Conservation (phyloP, 257 asterid genomes). For the Marsdenia floribunda region DNA sequence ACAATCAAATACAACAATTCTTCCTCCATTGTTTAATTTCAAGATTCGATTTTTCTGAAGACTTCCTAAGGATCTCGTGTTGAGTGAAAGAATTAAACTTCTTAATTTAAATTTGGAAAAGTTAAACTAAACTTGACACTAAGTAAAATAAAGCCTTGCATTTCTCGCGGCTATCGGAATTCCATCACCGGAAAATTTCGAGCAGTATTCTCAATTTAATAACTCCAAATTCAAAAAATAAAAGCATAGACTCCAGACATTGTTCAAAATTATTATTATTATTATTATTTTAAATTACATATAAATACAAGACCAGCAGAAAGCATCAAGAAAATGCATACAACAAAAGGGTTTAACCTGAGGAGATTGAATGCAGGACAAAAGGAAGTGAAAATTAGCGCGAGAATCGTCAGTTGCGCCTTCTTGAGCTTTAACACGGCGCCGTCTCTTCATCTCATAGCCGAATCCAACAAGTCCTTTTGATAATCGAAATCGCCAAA, state of each 20-base stretch:
- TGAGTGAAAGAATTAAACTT: neutral
- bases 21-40: neutral
- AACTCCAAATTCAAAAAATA: neutral
- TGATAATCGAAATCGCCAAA: neutral
- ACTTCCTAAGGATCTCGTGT: neutral
- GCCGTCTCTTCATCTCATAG: constrained; percentile 8
- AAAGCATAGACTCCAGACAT: neutral
- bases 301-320: neutral
- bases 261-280: no score
- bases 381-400: neutral
- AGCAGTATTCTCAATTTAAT: neutral
- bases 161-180: neutral
- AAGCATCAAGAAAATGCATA: neutral
- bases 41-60: neutral
- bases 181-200: neutral
- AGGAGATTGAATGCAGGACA: constrained; percentile 14
- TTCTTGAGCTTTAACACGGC: constrained; percentile 1
- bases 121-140: neutral
- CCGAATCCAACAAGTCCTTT: neutral
- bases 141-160: neutral
- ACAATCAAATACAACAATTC: no score
- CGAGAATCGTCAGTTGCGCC: constrained; percentile 1
- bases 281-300: no score
- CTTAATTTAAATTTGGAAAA: neutral
- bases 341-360: neutral